These are phyloP conservation scores for Ambrosia trifida DNA, from an alignment of 129 eudicot species.

Conservation along the genomic window DNA sequence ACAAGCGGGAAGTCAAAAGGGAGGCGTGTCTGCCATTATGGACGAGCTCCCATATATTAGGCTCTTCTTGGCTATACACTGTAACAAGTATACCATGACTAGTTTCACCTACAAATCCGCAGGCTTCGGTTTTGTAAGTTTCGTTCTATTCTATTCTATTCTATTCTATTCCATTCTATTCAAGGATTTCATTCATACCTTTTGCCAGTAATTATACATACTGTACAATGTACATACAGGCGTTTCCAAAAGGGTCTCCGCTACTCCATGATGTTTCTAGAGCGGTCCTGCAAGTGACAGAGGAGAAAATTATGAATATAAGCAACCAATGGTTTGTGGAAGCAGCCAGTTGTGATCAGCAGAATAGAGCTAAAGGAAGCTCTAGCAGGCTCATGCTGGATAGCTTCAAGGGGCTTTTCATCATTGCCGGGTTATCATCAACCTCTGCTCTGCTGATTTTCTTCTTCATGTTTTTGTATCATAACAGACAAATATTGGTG, in stretches of 20 bases:
- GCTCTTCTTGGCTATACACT: conserved; percentile 42
- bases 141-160: no score
- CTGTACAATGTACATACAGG: conserved; percentile 25
- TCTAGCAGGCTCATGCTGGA: conserved; percentile 55
- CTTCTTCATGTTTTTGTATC: conserved; percentile 39
- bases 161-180: not conserved
- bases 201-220: not conserved
- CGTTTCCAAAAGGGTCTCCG: conserved; percentile 59
- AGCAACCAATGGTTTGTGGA: conserved; percentile 39
- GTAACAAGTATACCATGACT: conserved; percentile 41
- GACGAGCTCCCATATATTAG: conserved; percentile 58
- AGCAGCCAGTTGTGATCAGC: conserved; percentile 27
- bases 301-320: conserved; percentile 33
- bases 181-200: not conserved
- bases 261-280: conserved; percentile 47
- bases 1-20: conserved; percentile 42
- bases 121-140: conserved; percentile 27
- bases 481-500: conserved; percentile 40
- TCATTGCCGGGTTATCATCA: conserved; percentile 51
- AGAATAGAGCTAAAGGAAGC: conserved; percentile 22
- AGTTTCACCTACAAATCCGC: conserved; percentile 36
- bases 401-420: conserved; percentile 58
- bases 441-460: conserved; percentile 41
- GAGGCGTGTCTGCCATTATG: conserved; percentile 53
- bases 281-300: conserved; percentile 49